Conservation (phyloP, 345 rosid species). For the Linum usitatissimum region DNA sequence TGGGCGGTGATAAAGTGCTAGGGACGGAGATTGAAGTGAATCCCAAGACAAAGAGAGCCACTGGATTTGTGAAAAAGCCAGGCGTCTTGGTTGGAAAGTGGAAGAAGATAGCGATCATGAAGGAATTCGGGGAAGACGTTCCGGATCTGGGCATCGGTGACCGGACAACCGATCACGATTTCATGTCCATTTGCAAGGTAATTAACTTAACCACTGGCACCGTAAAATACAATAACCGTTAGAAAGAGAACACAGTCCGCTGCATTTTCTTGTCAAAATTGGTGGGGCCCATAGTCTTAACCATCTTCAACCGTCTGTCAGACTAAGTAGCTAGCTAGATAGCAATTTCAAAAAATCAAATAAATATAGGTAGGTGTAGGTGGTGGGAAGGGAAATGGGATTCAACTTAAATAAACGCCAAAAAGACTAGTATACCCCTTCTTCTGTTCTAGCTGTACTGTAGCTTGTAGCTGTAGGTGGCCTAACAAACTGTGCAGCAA, state of each 20-base stretch:
- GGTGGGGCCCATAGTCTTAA: constrained; percentile 27
- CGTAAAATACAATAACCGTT: no score
- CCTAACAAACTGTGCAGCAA: no score
- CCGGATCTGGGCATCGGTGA: constrained; percentile 86
- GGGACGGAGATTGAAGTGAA: constrained; percentile 95
- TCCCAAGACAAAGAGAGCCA: constrained; percentile 60
- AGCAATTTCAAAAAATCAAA: no score
- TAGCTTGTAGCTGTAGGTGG: no score
- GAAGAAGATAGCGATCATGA: constrained; percentile 58
- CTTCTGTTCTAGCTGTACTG: no score
- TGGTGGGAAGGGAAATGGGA: no score
- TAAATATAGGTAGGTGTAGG: neutral
- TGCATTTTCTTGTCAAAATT: no score
- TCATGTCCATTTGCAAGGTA: constrained; percentile 95
- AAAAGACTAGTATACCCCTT: no score
- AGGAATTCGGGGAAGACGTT: constrained; percentile 56
- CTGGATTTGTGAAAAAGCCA: constrained; percentile 81
- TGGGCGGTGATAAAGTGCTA: constrained; percentile 76
- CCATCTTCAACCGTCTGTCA: constrained; percentile 15
- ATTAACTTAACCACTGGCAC: neutral
- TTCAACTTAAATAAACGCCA: no score
- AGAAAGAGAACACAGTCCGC: no score
- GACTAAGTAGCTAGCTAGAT: neutral
- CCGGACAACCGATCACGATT: constrained; percentile 70
- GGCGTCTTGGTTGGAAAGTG: constrained; percentile 66